phyloP scores from a whole-genome alignment of 2,329 filamentous ascomycete species.

The Trichoderma simmonsii region DNA sequence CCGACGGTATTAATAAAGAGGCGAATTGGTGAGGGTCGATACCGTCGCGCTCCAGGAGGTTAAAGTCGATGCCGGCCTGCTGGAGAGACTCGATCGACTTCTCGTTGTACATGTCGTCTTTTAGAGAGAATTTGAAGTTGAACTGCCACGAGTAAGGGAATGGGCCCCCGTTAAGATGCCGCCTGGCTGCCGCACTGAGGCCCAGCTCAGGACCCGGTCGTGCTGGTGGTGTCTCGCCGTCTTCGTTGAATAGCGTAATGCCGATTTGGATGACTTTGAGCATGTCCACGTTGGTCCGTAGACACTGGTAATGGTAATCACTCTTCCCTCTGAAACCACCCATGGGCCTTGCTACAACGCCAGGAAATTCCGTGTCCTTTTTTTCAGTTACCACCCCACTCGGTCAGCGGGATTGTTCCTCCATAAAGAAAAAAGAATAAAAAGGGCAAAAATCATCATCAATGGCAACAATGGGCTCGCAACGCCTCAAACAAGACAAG shows the following conservation, averaged over 20 bases:
- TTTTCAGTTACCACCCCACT: conserved; percentile 5
- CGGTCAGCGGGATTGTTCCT: conserved; percentile 13
- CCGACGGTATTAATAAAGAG: conserved; percentile 84
- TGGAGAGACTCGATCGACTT: conserved; percentile 89
- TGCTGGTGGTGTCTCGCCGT: conserved; percentile 80
- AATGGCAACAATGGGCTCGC: neutral
- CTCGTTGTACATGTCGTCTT: conserved; percentile 97
- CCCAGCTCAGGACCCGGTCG: conserved; percentile 52
- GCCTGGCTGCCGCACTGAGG: conserved; percentile 36
- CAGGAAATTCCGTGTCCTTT: conserved; percentile 97
- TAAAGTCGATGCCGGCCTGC: conserved; percentile 90
- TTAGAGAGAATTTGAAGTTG: conserved; percentile 95
- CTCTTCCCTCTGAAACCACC: conserved; percentile 92
- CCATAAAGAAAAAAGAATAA: neutral
- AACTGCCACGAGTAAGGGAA: conserved; percentile 97
- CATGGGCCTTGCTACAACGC: conserved; percentile 92
- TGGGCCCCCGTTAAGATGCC: conserved; percentile 43
- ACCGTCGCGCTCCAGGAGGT: conserved; percentile 76
- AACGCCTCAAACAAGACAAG: neutral
- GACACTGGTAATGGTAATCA: conserved; percentile 97
- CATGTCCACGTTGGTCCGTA: conserved; percentile 95
- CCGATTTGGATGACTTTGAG: conserved; percentile 97
- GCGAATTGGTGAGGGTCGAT: conserved; percentile 91
- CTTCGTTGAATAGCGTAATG: conserved; percentile 85
- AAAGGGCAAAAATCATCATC: neutral